A percentile compares a stretch with the other conserved stretches of the same genome.
Conservation (phyloP, 2,329 filamentous ascomycete species). For the Samsoniella hepiali region DNA sequence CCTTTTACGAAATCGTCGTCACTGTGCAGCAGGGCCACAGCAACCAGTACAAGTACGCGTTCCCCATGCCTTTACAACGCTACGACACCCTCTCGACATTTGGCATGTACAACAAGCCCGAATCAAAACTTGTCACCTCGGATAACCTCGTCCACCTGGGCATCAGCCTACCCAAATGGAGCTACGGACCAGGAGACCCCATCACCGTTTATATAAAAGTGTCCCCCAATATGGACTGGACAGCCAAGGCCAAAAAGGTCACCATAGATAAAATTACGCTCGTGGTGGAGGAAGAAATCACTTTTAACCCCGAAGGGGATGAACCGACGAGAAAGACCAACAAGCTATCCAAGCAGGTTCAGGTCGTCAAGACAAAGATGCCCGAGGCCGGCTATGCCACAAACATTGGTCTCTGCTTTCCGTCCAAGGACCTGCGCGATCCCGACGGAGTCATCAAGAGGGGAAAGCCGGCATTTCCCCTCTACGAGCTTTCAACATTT, state of each 20-base stretch:
- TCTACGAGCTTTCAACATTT: conserved; percentile 85
- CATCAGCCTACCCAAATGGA: conserved; percentile 92
- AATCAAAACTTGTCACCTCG: conserved; percentile 77
- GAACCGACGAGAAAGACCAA: conserved; percentile 90
- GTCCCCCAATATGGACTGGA: conserved; percentile 87
- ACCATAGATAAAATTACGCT: conserved; percentile 93
- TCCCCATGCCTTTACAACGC: conserved; percentile 84
- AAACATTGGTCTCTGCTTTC: conserved; percentile 87
- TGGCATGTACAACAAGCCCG: conserved; percentile 98
- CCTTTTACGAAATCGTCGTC: conserved; percentile 93
- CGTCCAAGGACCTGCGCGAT: conserved; percentile 83
- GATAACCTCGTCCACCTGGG: conserved; percentile 90
- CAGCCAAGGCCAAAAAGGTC: conserved; percentile 84
- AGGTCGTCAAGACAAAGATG: conserved; percentile 77
- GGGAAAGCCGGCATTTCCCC: conserved; percentile 81
- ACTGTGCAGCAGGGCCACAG: conserved; percentile 87
- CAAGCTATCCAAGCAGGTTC: conserved; percentile 77
- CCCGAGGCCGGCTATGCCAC: conserved; percentile 91
- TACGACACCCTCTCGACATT: conserved; percentile 98
- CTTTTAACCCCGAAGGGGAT: conserved; percentile 97
- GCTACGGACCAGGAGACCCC: conserved; percentile 90
- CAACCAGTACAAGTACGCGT: conserved; percentile 84
- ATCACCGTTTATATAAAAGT: conserved; percentile 96
- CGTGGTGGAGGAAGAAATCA: conserved; percentile 93
- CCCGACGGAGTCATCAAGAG: conserved; percentile 81